Conservation (phyloP, 371 early-diverging fungal genomes). For the Saksenaea oblongispora region DNA sequence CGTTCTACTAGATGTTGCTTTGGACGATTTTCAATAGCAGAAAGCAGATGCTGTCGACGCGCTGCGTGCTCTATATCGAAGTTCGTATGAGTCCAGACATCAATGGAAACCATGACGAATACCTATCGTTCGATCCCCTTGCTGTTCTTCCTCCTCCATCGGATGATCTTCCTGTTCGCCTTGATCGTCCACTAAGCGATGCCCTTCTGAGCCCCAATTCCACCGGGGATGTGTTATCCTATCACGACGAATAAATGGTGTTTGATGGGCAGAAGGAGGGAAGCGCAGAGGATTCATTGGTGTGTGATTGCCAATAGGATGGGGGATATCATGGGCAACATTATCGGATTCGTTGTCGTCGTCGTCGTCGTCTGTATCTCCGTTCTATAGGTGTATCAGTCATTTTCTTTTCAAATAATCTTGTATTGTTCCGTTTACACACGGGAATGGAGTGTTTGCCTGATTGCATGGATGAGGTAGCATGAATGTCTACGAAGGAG, state of each 20-base stretch:
- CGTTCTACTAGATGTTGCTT: not conserved
- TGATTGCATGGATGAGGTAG: not conserved
- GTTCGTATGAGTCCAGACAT: not conserved
- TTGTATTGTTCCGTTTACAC: not conserved
- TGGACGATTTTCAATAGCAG: constrained; percentile 19
- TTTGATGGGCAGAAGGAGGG: not conserved
- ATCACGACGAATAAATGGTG: constrained; percentile 11
- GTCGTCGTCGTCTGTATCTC: not conserved
- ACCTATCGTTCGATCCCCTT: not conserved
- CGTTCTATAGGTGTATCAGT: not conserved
- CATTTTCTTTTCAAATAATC: not conserved
- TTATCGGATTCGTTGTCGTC: not conserved
- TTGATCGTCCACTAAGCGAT: constrained; percentile 9
- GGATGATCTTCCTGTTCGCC: constrained; percentile 1
- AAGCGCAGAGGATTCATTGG: constrained; percentile 16
- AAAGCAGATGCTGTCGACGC: constrained; percentile 13
- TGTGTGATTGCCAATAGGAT: not conserved
- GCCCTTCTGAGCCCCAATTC: constrained; percentile 21
- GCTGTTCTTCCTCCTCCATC: too few relatives aligned
- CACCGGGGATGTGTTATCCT: constrained; percentile 12
- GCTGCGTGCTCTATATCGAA: not conserved
- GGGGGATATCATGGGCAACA: not conserved
- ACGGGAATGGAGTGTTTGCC: not conserved
- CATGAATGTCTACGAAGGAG: not conserved
- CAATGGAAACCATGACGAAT: not conserved